Conservation (phyloP, 345 rosid species). For the Pistacia atlantica region DNA sequence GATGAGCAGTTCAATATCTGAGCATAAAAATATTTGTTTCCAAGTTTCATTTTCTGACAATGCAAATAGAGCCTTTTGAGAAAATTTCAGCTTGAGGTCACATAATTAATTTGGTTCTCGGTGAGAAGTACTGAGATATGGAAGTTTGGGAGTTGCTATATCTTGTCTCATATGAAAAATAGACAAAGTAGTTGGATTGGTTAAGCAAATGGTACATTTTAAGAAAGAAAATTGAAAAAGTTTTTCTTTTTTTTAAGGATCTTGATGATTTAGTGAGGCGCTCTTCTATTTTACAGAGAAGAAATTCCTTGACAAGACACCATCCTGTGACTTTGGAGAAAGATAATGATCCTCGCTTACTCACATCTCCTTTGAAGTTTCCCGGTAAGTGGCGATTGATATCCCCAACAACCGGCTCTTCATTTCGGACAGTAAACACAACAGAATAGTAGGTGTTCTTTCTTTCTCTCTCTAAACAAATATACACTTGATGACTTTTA, state of each 20-base stretch:
- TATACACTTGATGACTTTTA: not conserved
- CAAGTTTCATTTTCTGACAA: constrained; percentile 12
- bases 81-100: constrained; percentile 52
- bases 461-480: constrained; percentile 20
- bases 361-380: constrained; percentile 85
- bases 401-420: constrained; percentile 77
- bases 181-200: too few species aligned
- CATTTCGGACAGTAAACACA: constrained; percentile 95
- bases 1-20: not conserved
- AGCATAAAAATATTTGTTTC: constrained; percentile 6
- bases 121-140: constrained; percentile 72
- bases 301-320: constrained; percentile 62
- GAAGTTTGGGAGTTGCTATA: too few species aligned
- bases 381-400: constrained; percentile 91
- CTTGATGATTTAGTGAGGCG: too few species aligned
- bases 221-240: too few species aligned
- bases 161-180: too few species aligned
- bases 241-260: too few species aligned
- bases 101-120: constrained; percentile 85
- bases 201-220: too few species aligned
- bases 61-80: constrained; percentile 14
- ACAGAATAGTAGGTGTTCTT: constrained; percentile 71
- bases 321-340: constrained; percentile 75
- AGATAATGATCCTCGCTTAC: constrained; percentile 76
- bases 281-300: constrained; percentile 60